Base-by-base conservation (phyloP, 306 rosid species). In the Prunus dulcis region DNA sequence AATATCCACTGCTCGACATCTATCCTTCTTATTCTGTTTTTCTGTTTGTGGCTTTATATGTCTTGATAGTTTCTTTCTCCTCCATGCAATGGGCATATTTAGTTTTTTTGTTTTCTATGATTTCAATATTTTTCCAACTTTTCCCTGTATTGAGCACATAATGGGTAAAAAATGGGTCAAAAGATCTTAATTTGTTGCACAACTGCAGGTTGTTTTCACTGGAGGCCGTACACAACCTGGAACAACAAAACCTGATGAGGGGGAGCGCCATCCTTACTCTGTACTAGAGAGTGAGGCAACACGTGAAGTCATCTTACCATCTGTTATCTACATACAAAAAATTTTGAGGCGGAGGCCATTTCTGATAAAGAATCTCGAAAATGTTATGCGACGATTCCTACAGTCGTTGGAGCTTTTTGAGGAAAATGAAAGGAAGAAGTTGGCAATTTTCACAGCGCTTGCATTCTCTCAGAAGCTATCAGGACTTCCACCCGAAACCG, bases 201-300 rank as follows among this genome's bases (percentile, higher is more conserved):
- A n/a, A 46, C 41, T 78, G 64, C 79, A 96, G 99, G 99, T 96
- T 84, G 87, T 83, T 88, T 91, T 96, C 93, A 96, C 93, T 49
- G 99, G 99, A 80, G 97, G 99, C 17, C 99, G 99, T 68, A 96
- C 99, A 47, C 99, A 96, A 73, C 98, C 99, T 79, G 99, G 99
- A 91, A 96, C 99, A 76, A 96, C 97, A 78, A 96, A 96, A 85
- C 97, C 99, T 79, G 99, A 92, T 89, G 99, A 96, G 89, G 99
- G 99, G 89, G 97, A 92, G 83, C 99, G 98, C 70, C 99, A 96
- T 80, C 88, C 98, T 13, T 89, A 89, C 80, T 96, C 99, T 76
- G 83, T 96, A 68, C 83, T 96, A 78, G 99, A 92, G 78, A 82
- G 82, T 77, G 99, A 91, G 83, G 88, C 99, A 28, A 88, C 46